These are phyloP conservation scores for Lantana camara DNA, from an alignment of 257 asterid genomes.

Conservation along the genomic window DNA sequence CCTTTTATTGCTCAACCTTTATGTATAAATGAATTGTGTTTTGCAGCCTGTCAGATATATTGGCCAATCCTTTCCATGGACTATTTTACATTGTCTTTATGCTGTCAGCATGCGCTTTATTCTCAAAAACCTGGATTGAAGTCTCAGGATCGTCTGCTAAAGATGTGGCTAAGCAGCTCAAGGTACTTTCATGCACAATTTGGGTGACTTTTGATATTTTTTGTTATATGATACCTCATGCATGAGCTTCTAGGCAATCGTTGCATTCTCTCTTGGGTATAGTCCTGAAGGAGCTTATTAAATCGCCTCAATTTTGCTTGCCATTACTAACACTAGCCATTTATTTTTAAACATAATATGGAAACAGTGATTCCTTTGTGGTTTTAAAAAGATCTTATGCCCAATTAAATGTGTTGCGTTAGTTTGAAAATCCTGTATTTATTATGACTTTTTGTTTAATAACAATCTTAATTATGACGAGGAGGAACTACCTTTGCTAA, in stretches of 20 bases:
- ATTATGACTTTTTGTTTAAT: no score
- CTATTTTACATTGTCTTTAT: conserved; percentile 28
- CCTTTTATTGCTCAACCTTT: neutral
- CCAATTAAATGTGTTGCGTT: no score
- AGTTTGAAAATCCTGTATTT: no score
- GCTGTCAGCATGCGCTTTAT: conserved; percentile 37
- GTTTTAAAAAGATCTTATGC: no score
- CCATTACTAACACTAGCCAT: no score
- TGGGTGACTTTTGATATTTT: neutral
- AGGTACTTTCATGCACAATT: conserved; percentile 21
- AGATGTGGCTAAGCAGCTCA: conserved; percentile 33
- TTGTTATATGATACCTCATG: neutral
- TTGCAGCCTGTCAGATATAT: conserved; percentile 36
- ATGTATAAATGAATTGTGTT: neutral
- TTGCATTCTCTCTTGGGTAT: neutral
- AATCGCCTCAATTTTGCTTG: no score
- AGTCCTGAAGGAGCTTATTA: no score
- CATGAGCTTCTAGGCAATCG: neutral
- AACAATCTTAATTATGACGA: no score
- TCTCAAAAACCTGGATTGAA: conserved; percentile 37
- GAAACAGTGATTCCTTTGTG: no score
- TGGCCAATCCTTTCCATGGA: conserved; percentile 33
- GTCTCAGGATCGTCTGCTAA: conserved; percentile 34
- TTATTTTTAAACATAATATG: no score
- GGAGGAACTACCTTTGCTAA: neutral